Percentiles rank a stretch among this genome's conserved stretches.
Conservation (phyloP, 1,284 basidiomycete genomes). For the Boletellus dicymbophilus region DNA sequence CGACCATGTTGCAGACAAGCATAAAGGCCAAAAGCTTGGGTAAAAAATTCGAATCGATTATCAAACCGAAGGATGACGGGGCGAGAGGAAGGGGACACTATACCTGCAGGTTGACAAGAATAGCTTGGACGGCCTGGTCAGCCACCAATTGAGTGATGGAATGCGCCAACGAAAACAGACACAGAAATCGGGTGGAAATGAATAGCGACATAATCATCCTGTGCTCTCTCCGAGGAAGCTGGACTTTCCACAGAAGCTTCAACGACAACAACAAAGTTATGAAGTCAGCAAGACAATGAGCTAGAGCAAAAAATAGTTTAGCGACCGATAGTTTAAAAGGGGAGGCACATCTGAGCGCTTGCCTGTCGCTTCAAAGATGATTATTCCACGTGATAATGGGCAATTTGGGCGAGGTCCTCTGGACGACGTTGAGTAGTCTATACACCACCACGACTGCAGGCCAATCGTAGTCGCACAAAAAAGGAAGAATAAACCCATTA, state of each 20-base stretch:
- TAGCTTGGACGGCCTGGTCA: background rate
- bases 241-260: slow-evolving; percentile 12
- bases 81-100: background rate
- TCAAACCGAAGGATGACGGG: no score
- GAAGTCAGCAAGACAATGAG: background rate
- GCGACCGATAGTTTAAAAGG: background rate
- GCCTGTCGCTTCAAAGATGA: slow-evolving; percentile 7
- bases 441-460: slow-evolving; percentile 12
- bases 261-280: background rate
- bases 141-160: background rate
- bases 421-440: background rate
- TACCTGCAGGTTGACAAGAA: slow-evolving; percentile 8
- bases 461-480: slow-evolving; percentile 3
- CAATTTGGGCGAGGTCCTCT: background rate
- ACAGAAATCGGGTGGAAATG: slow-evolving; percentile 7
- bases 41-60: background rate
- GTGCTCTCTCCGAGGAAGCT: slow-evolving; percentile 1
- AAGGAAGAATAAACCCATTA: background rate
- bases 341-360: background rate
- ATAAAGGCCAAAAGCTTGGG: background rate
- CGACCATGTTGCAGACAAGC: slow-evolving; percentile 16
- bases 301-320: background rate
- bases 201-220: background rate
- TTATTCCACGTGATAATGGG: background rate
- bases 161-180: background rate